Conservation (phyloP, 2,329 filamentous ascomycete species). For the Saccharata proteae region DNA sequence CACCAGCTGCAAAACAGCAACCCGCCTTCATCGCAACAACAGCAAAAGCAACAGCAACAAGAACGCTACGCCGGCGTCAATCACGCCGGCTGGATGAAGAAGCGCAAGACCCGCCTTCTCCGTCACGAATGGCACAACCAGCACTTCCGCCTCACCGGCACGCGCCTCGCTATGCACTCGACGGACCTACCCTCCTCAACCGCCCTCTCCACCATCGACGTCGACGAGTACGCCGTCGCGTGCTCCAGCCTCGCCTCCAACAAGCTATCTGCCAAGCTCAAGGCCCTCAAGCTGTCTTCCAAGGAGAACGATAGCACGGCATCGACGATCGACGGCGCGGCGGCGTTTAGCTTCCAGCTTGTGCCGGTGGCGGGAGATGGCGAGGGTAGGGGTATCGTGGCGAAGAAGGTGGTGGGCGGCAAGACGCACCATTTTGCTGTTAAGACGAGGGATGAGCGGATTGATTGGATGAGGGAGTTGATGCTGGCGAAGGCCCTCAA, state of each 20-base stretch:
- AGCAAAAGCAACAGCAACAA: constrained; percentile 18
- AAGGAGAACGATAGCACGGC: constrained; percentile 44
- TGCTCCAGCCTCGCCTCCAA: constrained; percentile 68
- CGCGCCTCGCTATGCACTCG: constrained; percentile 53
- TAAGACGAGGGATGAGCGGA: constrained; percentile 72
- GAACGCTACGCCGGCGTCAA: constrained; percentile 39
- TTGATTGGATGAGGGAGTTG: constrained; percentile 93
- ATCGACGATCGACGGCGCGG: constrained; percentile 35
- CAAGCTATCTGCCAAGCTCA: constrained; percentile 81
- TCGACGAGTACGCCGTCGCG: constrained; percentile 78
- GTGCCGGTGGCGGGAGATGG: constrained; percentile 38
- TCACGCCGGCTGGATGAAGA: constrained; percentile 85
- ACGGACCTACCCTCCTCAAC: constrained; percentile 43
- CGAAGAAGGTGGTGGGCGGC: constrained; percentile 37
- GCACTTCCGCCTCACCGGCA: constrained; percentile 68
- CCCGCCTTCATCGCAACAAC: too few relatives aligned
- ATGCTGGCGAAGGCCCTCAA: constrained; percentile 82
- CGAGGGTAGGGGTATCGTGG: constrained; percentile 26
- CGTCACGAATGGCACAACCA: constrained; percentile 90
- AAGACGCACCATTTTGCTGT: constrained; percentile 95
- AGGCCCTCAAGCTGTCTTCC: constrained; percentile 50
- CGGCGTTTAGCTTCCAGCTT: constrained; percentile 73
- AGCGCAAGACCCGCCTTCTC: constrained; percentile 78
- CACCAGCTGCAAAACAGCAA: too few relatives aligned
- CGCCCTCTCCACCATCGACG: constrained; percentile 68